These are phyloP conservation scores for Nemania diffusa DNA, from an alignment of 2,329 filamentous ascomycete species.

Conservation along the genomic window DNA sequence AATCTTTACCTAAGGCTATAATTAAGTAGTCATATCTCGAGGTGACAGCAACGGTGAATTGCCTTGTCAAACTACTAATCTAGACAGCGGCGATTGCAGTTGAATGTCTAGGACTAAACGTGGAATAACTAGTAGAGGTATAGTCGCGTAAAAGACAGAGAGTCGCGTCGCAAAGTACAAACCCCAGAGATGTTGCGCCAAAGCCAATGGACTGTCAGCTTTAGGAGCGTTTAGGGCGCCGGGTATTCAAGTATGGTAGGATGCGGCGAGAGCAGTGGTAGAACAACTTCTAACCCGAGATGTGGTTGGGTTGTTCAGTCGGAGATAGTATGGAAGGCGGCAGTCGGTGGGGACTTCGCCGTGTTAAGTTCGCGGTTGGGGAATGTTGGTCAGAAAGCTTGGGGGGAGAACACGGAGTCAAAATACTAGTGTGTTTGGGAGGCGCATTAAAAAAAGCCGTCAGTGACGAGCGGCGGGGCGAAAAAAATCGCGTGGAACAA, in stretches of 20 bases:
- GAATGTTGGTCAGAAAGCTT: constrained; percentile 39
- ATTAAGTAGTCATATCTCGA: constrained; percentile 47
- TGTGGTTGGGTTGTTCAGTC: constrained; percentile 33
- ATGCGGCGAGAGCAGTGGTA: constrained; percentile 29
- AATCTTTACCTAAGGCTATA: constrained; percentile 39
- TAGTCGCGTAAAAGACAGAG: constrained; percentile 26
- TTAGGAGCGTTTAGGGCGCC: constrained; percentile 20
- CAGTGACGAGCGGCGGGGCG: constrained; percentile 57
- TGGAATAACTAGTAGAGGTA: constrained; percentile 10
- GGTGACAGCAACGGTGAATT: constrained; percentile 34
- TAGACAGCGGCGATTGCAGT: constrained; percentile 11
- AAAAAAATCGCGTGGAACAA: constrained; percentile 65
- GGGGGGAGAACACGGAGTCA: constrained; percentile 44
- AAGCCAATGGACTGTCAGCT: constrained; percentile 11
- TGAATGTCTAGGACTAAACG: background rate
- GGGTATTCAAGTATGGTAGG: constrained; percentile 25
- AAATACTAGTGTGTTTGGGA: constrained; percentile 46
- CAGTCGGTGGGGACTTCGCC: constrained; percentile 30
- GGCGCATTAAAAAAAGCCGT: constrained; percentile 46
- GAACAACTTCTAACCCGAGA: constrained; percentile 18
- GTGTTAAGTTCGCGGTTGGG: constrained; percentile 26
- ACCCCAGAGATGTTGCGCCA: constrained; percentile 19
- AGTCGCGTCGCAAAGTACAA: constrained; percentile 38
- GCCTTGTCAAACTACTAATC: constrained; percentile 19
- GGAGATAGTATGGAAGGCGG: constrained; percentile 3